Evolutionary conservation across 371 early-diverging fungal species (phyloP).

Genomic region (Mucor irregularis): DNA sequence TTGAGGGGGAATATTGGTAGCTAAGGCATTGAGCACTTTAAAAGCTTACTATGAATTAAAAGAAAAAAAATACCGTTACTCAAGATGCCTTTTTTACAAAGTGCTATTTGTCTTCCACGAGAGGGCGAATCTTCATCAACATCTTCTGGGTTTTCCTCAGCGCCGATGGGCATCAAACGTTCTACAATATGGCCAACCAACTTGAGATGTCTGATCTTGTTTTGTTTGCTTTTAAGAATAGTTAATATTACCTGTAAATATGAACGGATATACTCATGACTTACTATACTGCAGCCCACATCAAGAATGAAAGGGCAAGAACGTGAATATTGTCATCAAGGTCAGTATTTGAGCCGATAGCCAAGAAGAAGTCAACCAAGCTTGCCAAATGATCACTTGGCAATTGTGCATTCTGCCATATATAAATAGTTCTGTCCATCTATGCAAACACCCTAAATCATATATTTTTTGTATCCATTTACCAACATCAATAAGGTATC

Average conservation of each 20-base stretch:
- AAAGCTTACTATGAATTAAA: slow-evolving; percentile 61
- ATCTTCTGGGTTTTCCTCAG: slow-evolving; percentile 82
- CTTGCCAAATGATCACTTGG: slow-evolving; percentile 71
- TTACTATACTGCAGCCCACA: slow-evolving; percentile 78
- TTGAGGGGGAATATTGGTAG: slow-evolving; percentile 80
- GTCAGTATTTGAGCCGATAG: slow-evolving; percentile 61
- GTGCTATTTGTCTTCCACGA: no score
- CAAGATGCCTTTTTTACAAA: no score
- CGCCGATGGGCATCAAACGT: slow-evolving; percentile 77
- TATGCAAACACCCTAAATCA: no score
- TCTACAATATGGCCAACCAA: slow-evolving; percentile 74
- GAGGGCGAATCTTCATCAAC: slow-evolving; percentile 81
- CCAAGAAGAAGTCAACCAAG: slow-evolving; percentile 75
- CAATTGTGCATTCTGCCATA: slow-evolving; percentile 77
- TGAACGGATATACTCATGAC: slow-evolving; percentile 16
- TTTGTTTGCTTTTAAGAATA: slow-evolving; percentile 56
- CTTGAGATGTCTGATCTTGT: slow-evolving; percentile 74
- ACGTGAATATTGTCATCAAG: slow-evolving; percentile 70
- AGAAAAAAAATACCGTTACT: no score
- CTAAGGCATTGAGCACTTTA: slow-evolving; percentile 71
- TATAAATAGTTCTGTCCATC: no score
- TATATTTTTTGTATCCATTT: no score
- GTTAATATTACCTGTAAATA: background rate
- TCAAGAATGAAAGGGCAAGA: slow-evolving; percentile 77
- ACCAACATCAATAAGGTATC: slow-evolving; percentile 78